phyloP scores from a whole-genome alignment of 129 eudicot genomes.

The Solidago caesia region DNA sequence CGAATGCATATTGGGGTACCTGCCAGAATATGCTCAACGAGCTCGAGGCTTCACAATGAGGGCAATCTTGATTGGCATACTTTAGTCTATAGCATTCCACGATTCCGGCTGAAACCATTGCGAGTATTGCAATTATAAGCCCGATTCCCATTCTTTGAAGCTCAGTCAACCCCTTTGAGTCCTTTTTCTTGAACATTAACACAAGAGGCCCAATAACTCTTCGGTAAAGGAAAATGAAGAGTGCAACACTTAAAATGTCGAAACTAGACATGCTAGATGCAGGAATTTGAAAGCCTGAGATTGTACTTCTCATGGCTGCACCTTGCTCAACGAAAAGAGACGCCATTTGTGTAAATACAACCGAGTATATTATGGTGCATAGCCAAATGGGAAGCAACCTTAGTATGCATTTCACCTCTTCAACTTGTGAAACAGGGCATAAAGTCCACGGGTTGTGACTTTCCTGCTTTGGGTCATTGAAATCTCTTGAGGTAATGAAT shows the following conservation, averaged over 20 bases:
- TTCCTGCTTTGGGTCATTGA: slow-evolving; percentile 37
- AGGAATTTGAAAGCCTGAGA: slow-evolving; percentile 71
- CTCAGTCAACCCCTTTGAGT: slow-evolving; percentile 71
- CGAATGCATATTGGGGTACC: slow-evolving; percentile 76
- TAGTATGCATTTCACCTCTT: slow-evolving; percentile 90
- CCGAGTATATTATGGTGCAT: slow-evolving; percentile 88
- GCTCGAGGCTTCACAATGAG: slow-evolving; percentile 68
- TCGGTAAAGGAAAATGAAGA: slow-evolving; percentile 72
- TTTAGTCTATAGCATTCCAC: slow-evolving; percentile 77
- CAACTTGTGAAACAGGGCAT: slow-evolving; percentile 83
- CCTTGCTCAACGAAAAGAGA: slow-evolving; percentile 96
- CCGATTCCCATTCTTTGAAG: slow-evolving; percentile 97
- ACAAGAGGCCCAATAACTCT: slow-evolving; percentile 67
- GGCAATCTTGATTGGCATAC: slow-evolving; percentile 67
- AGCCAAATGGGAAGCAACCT: slow-evolving; percentile 92
- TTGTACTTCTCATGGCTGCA: slow-evolving; percentile 73
- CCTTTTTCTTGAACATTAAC: slow-evolving; percentile 41
- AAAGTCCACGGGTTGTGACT: slow-evolving; percentile 63
- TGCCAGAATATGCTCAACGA: slow-evolving; percentile 94
- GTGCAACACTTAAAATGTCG: slow-evolving; percentile 82
- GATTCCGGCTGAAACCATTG: slow-evolving; percentile 84
- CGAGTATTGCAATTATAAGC: slow-evolving; percentile 72
- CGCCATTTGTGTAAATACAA: slow-evolving; percentile 93
- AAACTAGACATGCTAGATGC: slow-evolving; percentile 96
- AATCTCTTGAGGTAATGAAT: slow-evolving; percentile 56